These are phyloP conservation scores for Nakazawaea laoshanensis DNA, from an alignment of 805 yeast genomes.

Conservation along the genomic window DNA sequence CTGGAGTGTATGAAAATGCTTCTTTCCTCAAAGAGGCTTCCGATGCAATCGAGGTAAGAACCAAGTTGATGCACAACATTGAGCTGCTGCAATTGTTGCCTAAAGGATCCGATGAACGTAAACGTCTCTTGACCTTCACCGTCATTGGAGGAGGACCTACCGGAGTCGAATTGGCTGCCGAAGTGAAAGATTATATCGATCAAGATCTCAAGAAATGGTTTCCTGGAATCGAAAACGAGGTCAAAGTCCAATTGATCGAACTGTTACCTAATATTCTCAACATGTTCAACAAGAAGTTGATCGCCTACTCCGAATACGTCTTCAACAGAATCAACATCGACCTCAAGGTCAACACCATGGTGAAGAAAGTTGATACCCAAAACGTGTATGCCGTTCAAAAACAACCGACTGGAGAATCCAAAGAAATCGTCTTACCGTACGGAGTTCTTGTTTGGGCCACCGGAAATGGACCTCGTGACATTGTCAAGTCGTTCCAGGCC, in stretches of 20 bases:
- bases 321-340: constrained; percentile 62
- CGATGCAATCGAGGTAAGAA: constrained; percentile 80
- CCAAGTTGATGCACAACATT: constrained; percentile 75
- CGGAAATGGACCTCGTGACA: constrained; percentile 84
- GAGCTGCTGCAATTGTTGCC: constrained; percentile 84
- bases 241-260: constrained; percentile 80
- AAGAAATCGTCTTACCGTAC: constrained; percentile 59
- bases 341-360: constrained; percentile 79
- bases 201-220: constrained; percentile 86
- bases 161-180: constrained; percentile 97
- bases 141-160: constrained; percentile 99
- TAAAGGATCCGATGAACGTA: constrained; percentile 64
- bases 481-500: constrained; percentile 57
- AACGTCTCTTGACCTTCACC: constrained; percentile 77
- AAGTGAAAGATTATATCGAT: constrained; percentile 86
- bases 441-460: constrained; percentile 97
- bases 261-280: constrained; percentile 84
- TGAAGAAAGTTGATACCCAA: constrained; percentile 72
- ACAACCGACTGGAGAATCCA: constrained; percentile 56
- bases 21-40: constrained; percentile 84
- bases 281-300: constrained; percentile 61
- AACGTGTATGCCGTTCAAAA: constrained; percentile 65
- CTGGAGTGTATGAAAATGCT: constrained; percentile 87
- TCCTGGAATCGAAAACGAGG: constrained; percentile 77
- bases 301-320: constrained; percentile 73